Evolutionary conservation across 352 stramenopile species (phyloP), one percentile per base, ranked within the genome.

Genomic region (Pythium inflatum): DNA sequence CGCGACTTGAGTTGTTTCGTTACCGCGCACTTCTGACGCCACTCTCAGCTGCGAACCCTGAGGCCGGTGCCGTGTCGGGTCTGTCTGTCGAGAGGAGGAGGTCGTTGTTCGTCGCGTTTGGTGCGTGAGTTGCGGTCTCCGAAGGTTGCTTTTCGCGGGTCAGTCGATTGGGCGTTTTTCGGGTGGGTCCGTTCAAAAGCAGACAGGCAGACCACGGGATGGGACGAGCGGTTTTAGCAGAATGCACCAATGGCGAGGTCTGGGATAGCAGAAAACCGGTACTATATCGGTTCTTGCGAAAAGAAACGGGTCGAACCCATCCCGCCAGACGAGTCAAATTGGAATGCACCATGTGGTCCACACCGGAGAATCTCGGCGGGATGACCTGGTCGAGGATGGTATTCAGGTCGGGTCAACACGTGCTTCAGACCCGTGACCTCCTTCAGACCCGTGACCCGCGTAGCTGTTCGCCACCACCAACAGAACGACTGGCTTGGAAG

Each of bases 191-290:
- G 43, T 38, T 22, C 28, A n/a, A n/a, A 18, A 25, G 45, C 58
- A 66, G 58, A 66, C 58, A 66, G 58, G 58, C 58, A 31, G 22
- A 30, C 58, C 31, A 66, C 33, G 58, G 58, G 58, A 66, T 66
- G 58, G 58, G 58, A 66, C 12, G 9, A 45, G 13, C 45, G 58
- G 58, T 66, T 66, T 57, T 66, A 66, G 34, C n/a, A 57, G 45
- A 57, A 28, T 1, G 0, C 27, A n/a, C 20, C 31, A 48, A 13
- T 61, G 46, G 28, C 34, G 33, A 61, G 34, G 20, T 30, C 40
- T 55, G 43, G 43, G 58, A 66, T 66, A 22, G 34, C 45, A 66
- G 58, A 58, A 3, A 25, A 61, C 31, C 51, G 51, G 51, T 59
- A 25, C n/a, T 14, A n/a, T 41, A 59, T 31, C 51, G 51, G 31